A percentile compares a stretch with the other conserved stretches of the same genome.
Evolutionary conservation across 164 flowering plant species (phyloP).

Genomic region (Akebia trifoliata): DNA sequence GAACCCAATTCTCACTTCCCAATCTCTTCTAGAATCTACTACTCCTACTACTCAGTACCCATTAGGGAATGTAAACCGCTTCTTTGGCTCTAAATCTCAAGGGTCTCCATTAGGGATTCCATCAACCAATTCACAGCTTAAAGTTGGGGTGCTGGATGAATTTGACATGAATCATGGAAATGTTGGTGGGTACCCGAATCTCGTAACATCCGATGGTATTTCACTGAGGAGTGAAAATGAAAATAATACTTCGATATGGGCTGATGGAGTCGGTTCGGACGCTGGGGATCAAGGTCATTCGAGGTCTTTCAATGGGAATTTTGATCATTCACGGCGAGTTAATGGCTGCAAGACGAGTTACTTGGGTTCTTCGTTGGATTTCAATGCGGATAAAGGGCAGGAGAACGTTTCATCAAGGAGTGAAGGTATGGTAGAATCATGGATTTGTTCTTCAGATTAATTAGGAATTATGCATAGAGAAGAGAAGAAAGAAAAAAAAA

Average conservation of each 20-base stretch:
- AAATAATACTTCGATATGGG: too few species aligned
- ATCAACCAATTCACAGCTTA: too few species aligned
- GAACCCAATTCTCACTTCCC: conserved; percentile 33
- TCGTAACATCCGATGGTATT: too few species aligned
- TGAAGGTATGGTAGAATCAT: conserved; percentile 54
- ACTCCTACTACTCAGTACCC: too few species aligned
- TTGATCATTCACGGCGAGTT: conserved; percentile 5
- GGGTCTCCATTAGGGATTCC: not conserved
- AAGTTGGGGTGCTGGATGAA: conserved; percentile 12
- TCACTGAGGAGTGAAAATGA: too few species aligned
- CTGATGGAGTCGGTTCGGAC: too few species aligned
- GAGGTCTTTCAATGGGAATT: conserved; percentile 27
- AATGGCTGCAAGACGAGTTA: conserved; percentile 32
- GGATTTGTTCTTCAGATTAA: conserved; percentile 55
- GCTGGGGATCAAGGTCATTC: conserved; percentile 18
- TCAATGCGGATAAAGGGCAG: conserved; percentile 33
- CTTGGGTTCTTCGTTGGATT: conserved; percentile 27
- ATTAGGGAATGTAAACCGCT: conserved; percentile 16
- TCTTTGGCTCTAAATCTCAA: conserved; percentile 15
- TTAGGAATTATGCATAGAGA: too few species aligned
- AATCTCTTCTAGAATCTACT: conserved; percentile 27
- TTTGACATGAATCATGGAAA: conserved; percentile 11
- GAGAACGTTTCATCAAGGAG: conserved; percentile 42
- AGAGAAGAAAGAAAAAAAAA: too few species aligned
- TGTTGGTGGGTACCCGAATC: conserved; percentile 15